Percentiles rank a stretch among this genome's conserved stretches.
Evolutionary conservation across 140 eudicot genomes (phyloP).

Genomic region (Bidens hawaiensis): DNA sequence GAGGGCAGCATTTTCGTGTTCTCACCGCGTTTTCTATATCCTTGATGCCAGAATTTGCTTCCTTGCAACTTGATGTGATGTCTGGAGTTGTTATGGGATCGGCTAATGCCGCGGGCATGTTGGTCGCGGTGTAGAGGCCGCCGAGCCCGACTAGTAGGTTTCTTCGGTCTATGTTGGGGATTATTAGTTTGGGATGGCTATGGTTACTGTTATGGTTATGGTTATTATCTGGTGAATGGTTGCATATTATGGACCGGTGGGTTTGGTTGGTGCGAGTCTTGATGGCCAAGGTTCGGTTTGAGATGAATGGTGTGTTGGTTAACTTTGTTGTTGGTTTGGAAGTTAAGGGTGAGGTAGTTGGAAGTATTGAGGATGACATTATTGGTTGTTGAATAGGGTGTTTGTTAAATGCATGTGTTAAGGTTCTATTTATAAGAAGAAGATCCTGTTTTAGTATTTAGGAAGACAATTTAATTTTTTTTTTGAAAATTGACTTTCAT

Average conservation of each 20-base stretch:
- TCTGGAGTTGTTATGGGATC: constrained; percentile 35
- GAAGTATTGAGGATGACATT: constrained; percentile 24
- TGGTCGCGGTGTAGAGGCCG: no score
- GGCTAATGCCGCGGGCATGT: constrained; percentile 19
- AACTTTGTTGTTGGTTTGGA: neutral
- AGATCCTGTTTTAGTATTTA: neutral
- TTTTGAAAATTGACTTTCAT: no score
- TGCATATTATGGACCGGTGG: constrained; percentile 19
- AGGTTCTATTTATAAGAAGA: neutral
- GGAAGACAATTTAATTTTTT: neutral
- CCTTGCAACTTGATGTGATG: constrained; percentile 20
- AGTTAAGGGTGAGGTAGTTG: neutral
- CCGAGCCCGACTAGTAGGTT: constrained; percentile 37
- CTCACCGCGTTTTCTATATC: neutral
- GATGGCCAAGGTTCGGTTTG: neutral
- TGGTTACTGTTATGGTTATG: no score
- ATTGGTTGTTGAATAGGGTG: neutral
- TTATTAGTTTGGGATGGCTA: constrained; percentile 7
- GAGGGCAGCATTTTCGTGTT: constrained; percentile 32
- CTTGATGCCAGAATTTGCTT: neutral
- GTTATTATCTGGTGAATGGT: neutral
- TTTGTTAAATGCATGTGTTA: neutral
- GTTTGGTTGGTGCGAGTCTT: neutral
- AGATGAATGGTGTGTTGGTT: constrained; percentile 8
- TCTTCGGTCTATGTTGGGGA: constrained; percentile 35